A percentile compares a stretch with the other conserved stretches of the same genome.
Conservation (phyloP, 305 asterid genomes). For the Lippia alba region DNA sequence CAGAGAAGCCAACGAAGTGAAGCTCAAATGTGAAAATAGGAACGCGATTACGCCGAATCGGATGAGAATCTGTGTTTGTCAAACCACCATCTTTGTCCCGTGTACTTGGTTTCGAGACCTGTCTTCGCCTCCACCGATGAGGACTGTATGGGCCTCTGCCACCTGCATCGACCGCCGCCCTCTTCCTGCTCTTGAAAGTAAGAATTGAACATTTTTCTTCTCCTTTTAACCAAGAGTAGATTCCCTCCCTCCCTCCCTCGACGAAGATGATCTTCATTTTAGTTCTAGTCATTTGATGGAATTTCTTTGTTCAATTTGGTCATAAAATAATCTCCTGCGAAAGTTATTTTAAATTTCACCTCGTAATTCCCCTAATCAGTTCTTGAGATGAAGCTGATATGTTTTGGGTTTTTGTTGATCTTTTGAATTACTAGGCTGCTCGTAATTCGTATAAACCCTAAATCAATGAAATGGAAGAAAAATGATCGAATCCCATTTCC, state of each 20-base stretch:
- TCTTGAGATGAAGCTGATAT: neutral
- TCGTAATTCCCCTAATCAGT: neutral
- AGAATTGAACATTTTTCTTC: too few species aligned
- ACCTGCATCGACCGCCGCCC: too few species aligned
- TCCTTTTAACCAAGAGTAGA: too few species aligned
- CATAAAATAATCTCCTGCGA: neutral
- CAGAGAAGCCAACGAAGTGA: too few species aligned
- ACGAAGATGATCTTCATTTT: neutral
- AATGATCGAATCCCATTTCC: neutral
- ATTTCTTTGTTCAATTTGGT: neutral
- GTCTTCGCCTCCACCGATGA: too few species aligned
- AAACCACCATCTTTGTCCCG: too few species aligned
- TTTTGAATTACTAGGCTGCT: neutral
- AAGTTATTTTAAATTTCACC: neutral
- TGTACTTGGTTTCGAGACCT: too few species aligned
- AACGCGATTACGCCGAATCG: too few species aligned
- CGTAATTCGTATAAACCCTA: neutral
- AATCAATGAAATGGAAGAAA: conserved; percentile 1
- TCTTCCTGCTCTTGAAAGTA: too few species aligned
- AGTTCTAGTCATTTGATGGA: neutral
- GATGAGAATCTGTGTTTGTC: too few species aligned
- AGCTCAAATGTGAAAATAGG: too few species aligned
- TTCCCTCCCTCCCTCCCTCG: conserved; percentile 2
- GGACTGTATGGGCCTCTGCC: too few species aligned
- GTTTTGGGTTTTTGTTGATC: conserved; percentile 12